Conservation (phyloP, 2,329 filamentous ascomycete genomes). For the Lachnellula suecica region DNA sequence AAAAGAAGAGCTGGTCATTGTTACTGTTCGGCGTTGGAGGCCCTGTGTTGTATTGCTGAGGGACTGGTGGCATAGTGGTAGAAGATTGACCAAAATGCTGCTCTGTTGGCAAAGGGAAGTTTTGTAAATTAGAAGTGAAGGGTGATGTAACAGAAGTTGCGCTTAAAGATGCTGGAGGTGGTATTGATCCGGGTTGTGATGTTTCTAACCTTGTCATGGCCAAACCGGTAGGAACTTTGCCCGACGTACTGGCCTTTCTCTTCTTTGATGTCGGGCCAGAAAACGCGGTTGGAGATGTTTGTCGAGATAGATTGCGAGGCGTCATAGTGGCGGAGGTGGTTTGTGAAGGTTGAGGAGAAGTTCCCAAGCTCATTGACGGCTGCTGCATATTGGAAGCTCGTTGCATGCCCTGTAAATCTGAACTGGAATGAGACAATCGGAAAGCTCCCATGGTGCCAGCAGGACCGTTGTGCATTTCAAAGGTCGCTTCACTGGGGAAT, state of each 20-base stretch:
- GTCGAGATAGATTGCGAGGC: slow-evolving; percentile 66
- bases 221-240: slow-evolving; percentile 70
- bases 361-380: slow-evolving; percentile 26
- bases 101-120: slow-evolving; percentile 42
- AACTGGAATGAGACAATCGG: slow-evolving; percentile 58
- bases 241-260: slow-evolving; percentile 71
- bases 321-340: slow-evolving; percentile 47
- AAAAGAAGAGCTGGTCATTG: slow-evolving; percentile 58
- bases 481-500: slow-evolving; percentile 34
- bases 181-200: slow-evolving; percentile 39
- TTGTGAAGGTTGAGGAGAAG: slow-evolving; percentile 38
- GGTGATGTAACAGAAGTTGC: slow-evolving; percentile 46
- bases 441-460: slow-evolving; percentile 43
- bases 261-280: slow-evolving; percentile 72
- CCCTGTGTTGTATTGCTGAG: slow-evolving; percentile 52
- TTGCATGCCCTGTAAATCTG: slow-evolving; percentile 61
- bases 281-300: slow-evolving; percentile 67
- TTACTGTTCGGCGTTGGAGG: slow-evolving; percentile 67
- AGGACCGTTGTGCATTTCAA: slow-evolving; percentile 24
- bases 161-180: slow-evolving; percentile 36
- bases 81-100: slow-evolving; percentile 26
- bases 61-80: slow-evolving; percentile 25
- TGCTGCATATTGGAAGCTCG: slow-evolving; percentile 41
- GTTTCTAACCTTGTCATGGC: slow-evolving; percentile 82
- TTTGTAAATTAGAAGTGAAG: slow-evolving; percentile 48